phyloP scores from a whole-genome alignment of 768 basidiomycete species.

The Mycena indigotica region DNA sequence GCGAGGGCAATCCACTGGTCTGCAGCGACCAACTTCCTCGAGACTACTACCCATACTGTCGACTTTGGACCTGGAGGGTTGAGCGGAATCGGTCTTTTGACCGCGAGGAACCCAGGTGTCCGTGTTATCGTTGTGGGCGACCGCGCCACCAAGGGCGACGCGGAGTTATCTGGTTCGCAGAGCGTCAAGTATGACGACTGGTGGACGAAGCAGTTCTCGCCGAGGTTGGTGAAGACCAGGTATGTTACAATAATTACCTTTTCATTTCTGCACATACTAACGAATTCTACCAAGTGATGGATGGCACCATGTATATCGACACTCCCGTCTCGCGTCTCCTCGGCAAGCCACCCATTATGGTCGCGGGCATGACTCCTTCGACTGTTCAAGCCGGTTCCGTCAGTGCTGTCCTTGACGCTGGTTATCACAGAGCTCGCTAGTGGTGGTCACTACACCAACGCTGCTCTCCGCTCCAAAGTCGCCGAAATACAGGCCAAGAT shows the following conservation, averaged over 20 bases:
- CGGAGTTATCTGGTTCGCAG: constrained; percentile 73
- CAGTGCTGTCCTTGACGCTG: constrained; percentile 87
- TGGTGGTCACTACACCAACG: constrained; percentile 93
- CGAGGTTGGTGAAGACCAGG: constrained; percentile 86
- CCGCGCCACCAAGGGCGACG: constrained; percentile 84
- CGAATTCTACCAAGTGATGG: constrained; percentile 52
- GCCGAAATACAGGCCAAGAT: constrained; percentile 86
- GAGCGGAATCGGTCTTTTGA: constrained; percentile 90
- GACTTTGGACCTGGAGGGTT: constrained; percentile 97
- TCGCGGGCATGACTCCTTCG: constrained; percentile 98
- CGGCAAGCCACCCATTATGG: constrained; percentile 98
- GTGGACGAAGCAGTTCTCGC: constrained; percentile 89
- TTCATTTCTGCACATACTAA: not conserved
- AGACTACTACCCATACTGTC: constrained; percentile 88
- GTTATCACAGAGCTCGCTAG: constrained; percentile 97
- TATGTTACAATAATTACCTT: constrained; percentile 35
- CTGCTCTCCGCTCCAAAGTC: constrained; percentile 86
- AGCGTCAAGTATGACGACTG: constrained; percentile 75
- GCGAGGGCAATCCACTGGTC: constrained; percentile 91
- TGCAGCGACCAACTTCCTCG: constrained; percentile 86
- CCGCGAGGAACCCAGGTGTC: constrained; percentile 87
- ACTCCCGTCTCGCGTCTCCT: constrained; percentile 95
- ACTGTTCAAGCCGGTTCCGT: constrained; percentile 97
- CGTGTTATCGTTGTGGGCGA: constrained; percentile 86
- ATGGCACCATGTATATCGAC: constrained; percentile 90